A percentile compares a stretch with the other conserved stretches of the same genome.
Conservation (phyloP, 805 yeast species). For the Candida ulmi region DNA sequence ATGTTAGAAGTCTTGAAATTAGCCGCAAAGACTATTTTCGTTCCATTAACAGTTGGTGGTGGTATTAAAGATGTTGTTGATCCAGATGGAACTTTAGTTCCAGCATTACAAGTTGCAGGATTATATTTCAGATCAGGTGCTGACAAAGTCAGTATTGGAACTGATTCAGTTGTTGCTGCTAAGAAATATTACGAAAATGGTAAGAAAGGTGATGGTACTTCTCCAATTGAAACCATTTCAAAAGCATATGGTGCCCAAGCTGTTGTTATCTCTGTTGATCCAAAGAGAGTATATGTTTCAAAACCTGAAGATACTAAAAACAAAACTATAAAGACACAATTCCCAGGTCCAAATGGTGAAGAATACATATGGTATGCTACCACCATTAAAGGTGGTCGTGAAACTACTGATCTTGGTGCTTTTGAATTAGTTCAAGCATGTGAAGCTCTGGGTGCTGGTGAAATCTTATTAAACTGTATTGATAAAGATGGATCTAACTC, state of each 20-base stretch:
- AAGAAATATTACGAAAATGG: constrained; percentile 67
- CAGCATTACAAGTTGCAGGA: constrained; percentile 89
- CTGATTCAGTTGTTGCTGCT: constrained; percentile 93
- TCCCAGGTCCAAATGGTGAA: constrained; percentile 86
- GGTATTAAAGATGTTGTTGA: constrained; percentile 91
- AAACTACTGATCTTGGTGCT: constrained; percentile 84
- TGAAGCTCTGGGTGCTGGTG: constrained; percentile 95
- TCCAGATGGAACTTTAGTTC: constrained; percentile 70
- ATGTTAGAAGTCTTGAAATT: constrained; percentile 83
- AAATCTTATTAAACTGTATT: constrained; percentile 85
- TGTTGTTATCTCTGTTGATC: constrained; percentile 97
- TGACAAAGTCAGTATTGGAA: constrained; percentile 96
- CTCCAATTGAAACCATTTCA: constrained; percentile 93
- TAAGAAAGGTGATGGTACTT: constrained; percentile 54
- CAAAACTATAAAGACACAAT: constrained; percentile 54
- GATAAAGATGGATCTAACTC: constrained; percentile 96
- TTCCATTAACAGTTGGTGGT: constrained; percentile 97
- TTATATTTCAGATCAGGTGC: constrained; percentile 95
- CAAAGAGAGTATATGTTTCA: constrained; percentile 76
- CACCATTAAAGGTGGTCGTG: constrained; percentile 96
- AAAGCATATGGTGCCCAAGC: constrained; percentile 94
- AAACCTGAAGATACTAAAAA: constrained; percentile 57
- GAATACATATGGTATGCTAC: constrained; percentile 90
- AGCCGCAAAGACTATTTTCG: constrained; percentile 89
- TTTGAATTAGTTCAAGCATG: constrained; percentile 83